These are phyloP conservation scores for Pyrenochaeta sp. DNA, from an alignment of 2,329 filamentous ascomycete genomes.

Conservation along the genomic window DNA sequence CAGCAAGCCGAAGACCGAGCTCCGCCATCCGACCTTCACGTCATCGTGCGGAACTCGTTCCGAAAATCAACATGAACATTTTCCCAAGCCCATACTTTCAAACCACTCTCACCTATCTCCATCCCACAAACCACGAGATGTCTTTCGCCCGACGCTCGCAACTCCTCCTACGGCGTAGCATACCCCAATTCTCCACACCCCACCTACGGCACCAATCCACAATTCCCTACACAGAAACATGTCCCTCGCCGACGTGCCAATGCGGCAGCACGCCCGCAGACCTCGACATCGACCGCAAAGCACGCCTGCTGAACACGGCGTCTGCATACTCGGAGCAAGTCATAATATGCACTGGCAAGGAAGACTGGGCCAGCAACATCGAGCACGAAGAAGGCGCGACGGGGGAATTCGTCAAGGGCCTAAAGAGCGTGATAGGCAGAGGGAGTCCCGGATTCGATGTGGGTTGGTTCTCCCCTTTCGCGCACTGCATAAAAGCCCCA, in stretches of 20 bases:
- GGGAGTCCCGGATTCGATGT: slow-evolving; percentile 56
- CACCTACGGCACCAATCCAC: slow-evolving; percentile 8
- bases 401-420: slow-evolving; percentile 67
- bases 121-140: slow-evolving; percentile 1
- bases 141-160: slow-evolving; percentile 2
- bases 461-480: slow-evolving; percentile 39
- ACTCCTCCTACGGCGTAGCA: too few relatives aligned
- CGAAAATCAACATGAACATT: slow-evolving; percentile 1
- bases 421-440: slow-evolving; percentile 64
- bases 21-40: slow-evolving; percentile 4
- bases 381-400: slow-evolving; percentile 73
- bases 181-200: slow-evolving; percentile 14
- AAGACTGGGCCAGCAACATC: slow-evolving; percentile 83
- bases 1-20: slow-evolving; percentile 7
- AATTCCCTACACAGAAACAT: slow-evolving; percentile 52
- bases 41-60: slow-evolving; percentile 6
- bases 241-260: slow-evolving; percentile 77
- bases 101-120: neutral
- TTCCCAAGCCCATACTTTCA: neutral
- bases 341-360: slow-evolving; percentile 79
- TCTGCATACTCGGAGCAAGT: slow-evolving; percentile 81
- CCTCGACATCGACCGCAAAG: slow-evolving; percentile 76
- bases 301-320: slow-evolving; percentile 77
- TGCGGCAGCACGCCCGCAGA: slow-evolving; percentile 73
- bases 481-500: too few relatives aligned